Conservation (phyloP, 78 protist species). For the Dictyostelium brefeldianum region DNA sequence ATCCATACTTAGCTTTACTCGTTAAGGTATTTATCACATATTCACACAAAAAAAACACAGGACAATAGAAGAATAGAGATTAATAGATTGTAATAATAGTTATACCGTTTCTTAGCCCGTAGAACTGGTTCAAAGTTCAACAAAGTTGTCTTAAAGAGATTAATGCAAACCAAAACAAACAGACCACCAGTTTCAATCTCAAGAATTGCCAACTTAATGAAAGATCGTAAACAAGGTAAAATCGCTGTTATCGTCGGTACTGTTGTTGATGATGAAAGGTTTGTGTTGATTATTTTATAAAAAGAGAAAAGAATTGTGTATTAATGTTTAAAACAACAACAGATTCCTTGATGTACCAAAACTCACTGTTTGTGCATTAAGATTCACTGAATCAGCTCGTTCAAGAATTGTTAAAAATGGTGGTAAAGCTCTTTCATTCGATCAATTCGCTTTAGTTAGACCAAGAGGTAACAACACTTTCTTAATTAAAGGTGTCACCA, state of each 20-base stretch:
- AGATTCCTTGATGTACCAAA: constrained; percentile 96
- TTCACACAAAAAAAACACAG: not conserved
- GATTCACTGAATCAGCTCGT: constrained; percentile 97
- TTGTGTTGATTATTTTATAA: not conserved
- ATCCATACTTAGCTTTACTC: constrained; percentile 85
- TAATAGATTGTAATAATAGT: constrained; percentile 48
- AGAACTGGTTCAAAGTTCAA: constrained; percentile 98
- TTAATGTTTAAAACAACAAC: not conserved
- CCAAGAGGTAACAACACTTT: constrained; percentile 98
- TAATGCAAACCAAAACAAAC: constrained; percentile 92
- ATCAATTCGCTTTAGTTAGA: constrained; percentile 97
- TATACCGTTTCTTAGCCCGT: constrained; percentile 98
- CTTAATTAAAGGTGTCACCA: constrained; percentile 97
- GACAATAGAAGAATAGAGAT: not conserved
- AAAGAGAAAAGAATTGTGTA: not conserved
- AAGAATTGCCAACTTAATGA: constrained; percentile 87
- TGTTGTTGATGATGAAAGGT: constrained; percentile 97
- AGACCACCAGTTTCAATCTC: constrained; percentile 95
- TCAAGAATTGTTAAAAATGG: constrained; percentile 98
- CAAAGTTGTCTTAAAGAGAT: constrained; percentile 96
- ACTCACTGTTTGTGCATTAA: constrained; percentile 97
- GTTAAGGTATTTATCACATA: constrained; percentile 78
- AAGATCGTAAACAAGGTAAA: constrained; percentile 83
- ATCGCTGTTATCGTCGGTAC: constrained; percentile 98
- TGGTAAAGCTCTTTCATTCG: constrained; percentile 98